Percentiles rank a stretch among this genome's conserved stretches.
phyloP scores from a whole-genome alignment of 1,284 basidiomycete species.

The Grifola frondosa region DNA sequence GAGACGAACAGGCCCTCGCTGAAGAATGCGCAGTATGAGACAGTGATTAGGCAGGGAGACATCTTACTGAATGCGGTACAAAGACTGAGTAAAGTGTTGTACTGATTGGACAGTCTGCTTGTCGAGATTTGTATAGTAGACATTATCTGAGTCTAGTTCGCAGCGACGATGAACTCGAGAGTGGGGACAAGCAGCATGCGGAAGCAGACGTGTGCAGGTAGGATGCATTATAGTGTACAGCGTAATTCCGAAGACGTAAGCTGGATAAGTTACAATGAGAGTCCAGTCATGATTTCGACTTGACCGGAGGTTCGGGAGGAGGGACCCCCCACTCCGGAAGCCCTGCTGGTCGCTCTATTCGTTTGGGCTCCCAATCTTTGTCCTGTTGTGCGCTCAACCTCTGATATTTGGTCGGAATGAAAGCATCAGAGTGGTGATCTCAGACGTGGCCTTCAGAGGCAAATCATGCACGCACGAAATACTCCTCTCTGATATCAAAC shows the following conservation, averaged over 20 bases:
- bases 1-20: conserved; percentile 88
- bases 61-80: conserved; percentile 81
- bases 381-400: conserved; percentile 59
- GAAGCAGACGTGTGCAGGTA: too few species aligned
- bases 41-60: conserved; percentile 87
- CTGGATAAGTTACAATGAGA: too few species aligned
- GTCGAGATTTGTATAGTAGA: conserved; percentile 13
- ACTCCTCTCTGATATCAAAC: conserved; percentile 94
- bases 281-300: conserved; percentile 14
- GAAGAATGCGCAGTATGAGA: conserved; percentile 91
- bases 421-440: conserved; percentile 3
- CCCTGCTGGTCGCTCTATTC: conserved; percentile 81
- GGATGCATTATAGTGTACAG: too few species aligned
- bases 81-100: conserved; percentile 72
- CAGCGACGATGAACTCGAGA: too few species aligned
- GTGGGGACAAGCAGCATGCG: too few species aligned
- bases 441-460: conserved; percentile 2
- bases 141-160: too few species aligned
- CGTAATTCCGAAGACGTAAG: too few species aligned
- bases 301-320: conserved; percentile 48
- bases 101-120: conserved; percentile 35
- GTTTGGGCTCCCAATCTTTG: conserved; percentile 86
- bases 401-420: too few species aligned
- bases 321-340: conserved; percentile 88
- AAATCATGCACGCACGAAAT: conserved; percentile 72